A percentile compares a stretch with the other conserved stretches of the same genome.
These are phyloP conservation scores for Candida ulmi DNA, from an alignment of 805 yeast species.

Conservation along the genomic window DNA sequence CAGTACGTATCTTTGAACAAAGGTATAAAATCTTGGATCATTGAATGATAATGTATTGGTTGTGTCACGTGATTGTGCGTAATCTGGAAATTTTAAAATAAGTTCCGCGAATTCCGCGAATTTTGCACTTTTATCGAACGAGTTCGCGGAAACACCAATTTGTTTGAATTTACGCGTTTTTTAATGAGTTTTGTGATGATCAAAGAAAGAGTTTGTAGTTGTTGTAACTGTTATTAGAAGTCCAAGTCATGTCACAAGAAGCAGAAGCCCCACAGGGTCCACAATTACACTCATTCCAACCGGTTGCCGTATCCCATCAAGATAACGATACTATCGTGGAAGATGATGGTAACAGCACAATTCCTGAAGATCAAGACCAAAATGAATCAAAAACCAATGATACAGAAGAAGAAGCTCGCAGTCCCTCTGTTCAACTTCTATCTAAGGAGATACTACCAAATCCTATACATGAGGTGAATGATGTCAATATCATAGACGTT, in stretches of 20 bases:
- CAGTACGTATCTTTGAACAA: no score
- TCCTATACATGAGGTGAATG: not conserved
- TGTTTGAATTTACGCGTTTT: no score
- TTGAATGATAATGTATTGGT: no score
- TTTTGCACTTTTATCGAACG: not conserved
- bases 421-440: not conserved
- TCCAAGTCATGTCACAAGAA: not conserved
- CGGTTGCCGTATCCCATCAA: not conserved
- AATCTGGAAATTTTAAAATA: no score
- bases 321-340: slow-evolving; percentile 2
- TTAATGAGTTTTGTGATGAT: no score
- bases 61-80: not conserved
- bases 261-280: slow-evolving; percentile 19
- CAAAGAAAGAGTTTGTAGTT: not conserved
- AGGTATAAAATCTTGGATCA: no score
- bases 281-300: slow-evolving; percentile 16
- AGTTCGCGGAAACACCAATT: not conserved
- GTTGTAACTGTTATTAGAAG: not conserved
- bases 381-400: slow-evolving; percentile 11
- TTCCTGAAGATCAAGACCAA: slow-evolving; percentile 10
- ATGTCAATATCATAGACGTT: not conserved
- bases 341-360: slow-evolving; percentile 7
- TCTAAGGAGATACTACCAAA: not conserved
- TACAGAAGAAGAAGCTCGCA: slow-evolving; percentile 6
- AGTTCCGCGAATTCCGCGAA: no score